phyloP scores from a whole-genome alignment of 2,329 filamentous ascomycete genomes.

The Venturia nashicola region DNA sequence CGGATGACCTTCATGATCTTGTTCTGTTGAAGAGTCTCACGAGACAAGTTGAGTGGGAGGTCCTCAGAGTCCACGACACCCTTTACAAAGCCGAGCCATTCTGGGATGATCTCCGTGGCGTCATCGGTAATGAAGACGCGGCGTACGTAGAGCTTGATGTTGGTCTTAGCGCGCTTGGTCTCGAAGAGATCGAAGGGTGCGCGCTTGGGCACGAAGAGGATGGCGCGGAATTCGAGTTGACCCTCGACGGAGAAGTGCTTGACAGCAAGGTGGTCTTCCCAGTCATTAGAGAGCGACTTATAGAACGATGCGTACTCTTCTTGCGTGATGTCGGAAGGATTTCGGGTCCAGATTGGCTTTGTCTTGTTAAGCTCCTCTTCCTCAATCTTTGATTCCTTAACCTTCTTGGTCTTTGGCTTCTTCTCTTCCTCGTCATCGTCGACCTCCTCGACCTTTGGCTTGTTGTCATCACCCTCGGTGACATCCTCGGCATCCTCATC shows the following conservation, averaged over 20 bases:
- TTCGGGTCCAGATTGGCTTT: constrained; percentile 99
- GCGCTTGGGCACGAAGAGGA: constrained; percentile 99
- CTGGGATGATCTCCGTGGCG: constrained; percentile 95
- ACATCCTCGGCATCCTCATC: constrained; percentile 73
- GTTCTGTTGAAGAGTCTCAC: constrained; percentile 99
- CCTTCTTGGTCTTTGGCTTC: constrained; percentile 96
- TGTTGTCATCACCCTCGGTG: constrained; percentile 63
- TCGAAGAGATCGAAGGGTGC: constrained; percentile 99
- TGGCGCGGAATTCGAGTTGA: constrained; percentile 99
- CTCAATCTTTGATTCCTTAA: constrained; percentile 98
- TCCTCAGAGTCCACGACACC: constrained; percentile 99
- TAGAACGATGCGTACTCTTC: constrained; percentile 99
- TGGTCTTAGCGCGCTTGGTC: constrained; percentile 99
- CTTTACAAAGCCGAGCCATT: constrained; percentile 99
- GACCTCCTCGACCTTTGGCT: constrained; percentile 94
- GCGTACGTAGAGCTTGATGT: constrained; percentile 99
- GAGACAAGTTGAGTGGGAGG: constrained; percentile 96
- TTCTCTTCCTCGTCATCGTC: constrained; percentile 75
- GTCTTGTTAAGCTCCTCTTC: constrained; percentile 99
- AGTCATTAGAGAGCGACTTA: constrained; percentile 99
- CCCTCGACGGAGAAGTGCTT: constrained; percentile 99
- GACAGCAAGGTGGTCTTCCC: constrained; percentile 98
- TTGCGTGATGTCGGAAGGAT: constrained; percentile 84
- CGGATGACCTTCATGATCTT: constrained; percentile 99
- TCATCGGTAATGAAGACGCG: constrained; percentile 99